Conservation (phyloP, 1,284 basidiomycete species). For the Quambalaria eucalypti region DNA sequence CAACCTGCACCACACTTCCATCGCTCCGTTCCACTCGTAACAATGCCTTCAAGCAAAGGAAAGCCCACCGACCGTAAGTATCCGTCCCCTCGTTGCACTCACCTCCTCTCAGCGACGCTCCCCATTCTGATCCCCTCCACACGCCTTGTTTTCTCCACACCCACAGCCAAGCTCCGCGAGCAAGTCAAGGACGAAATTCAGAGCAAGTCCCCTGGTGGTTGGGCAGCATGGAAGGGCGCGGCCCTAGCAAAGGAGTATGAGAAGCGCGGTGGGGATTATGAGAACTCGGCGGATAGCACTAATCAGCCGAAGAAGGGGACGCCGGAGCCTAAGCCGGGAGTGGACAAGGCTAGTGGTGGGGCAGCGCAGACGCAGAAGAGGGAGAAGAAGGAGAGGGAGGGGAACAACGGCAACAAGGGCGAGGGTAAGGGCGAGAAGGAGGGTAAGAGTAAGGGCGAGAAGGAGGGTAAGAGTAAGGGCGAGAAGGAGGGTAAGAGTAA, state of each 20-base stretch:
- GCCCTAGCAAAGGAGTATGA: constrained; percentile 50
- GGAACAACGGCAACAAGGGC: constrained; percentile 7
- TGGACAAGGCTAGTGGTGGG: background rate
- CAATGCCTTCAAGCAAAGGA: constrained; percentile 50
- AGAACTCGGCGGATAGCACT: constrained; percentile 48
- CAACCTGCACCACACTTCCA: background rate
- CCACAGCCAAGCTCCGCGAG: constrained; percentile 44
- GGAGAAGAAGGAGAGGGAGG: constrained; percentile 7
- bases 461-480: background rate
- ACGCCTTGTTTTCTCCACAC: background rate
- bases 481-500: background rate
- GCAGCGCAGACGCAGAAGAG: constrained; percentile 8
- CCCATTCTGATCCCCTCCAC: too few relatives aligned
- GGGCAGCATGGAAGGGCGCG: constrained; percentile 47
- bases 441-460: background rate
- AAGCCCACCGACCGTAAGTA: constrained; percentile 47
- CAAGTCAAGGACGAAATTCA: constrained; percentile 48
- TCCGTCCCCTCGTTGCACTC: background rate
- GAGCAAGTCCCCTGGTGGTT: constrained; percentile 49
- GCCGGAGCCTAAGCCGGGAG: constrained; percentile 46
- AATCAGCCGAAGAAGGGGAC: constrained; percentile 49
- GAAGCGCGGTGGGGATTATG: constrained; percentile 48
- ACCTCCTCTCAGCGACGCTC: background rate
- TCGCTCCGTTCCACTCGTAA: background rate
- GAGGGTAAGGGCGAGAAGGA: constrained; percentile 10